phyloP scores from a whole-genome alignment of 768 basidiomycete species.

The Lyophyllum atratum region DNA sequence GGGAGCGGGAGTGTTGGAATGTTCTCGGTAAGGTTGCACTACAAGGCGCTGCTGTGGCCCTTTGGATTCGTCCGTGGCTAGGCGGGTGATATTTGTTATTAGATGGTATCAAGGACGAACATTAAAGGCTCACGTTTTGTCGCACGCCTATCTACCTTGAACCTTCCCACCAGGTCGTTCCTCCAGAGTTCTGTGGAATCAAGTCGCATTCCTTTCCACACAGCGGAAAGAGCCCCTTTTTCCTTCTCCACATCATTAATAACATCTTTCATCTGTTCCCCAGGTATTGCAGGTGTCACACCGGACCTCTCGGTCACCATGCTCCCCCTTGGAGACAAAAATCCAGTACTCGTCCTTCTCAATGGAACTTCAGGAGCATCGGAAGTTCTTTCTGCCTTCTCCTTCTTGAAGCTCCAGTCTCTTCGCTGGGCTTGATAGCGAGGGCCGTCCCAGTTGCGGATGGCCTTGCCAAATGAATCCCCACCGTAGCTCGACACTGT shows the following conservation, averaged over 20 bases:
- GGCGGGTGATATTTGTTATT: background rate
- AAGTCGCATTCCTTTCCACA: slow-evolving; percentile 51
- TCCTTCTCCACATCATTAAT: slow-evolving; percentile 12
- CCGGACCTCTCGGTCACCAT: slow-evolving; percentile 24
- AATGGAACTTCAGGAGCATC: background rate
- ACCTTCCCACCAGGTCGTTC: slow-evolving; percentile 62
- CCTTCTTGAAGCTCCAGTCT: slow-evolving; percentile 63
- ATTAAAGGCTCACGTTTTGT: slow-evolving; percentile 34
- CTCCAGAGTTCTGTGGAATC: slow-evolving; percentile 68
- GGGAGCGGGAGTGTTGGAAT: slow-evolving; percentile 35
- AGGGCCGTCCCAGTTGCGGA: slow-evolving; percentile 44
- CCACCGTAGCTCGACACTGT: slow-evolving; percentile 39
- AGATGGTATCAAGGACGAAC: background rate
- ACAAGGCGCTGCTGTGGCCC: slow-evolving; percentile 70
- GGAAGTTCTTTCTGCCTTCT: slow-evolving; percentile 41
- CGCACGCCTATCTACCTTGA: slow-evolving; percentile 57
- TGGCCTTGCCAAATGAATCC: slow-evolving; percentile 43
- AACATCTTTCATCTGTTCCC: slow-evolving; percentile 16
- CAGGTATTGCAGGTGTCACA: background rate
- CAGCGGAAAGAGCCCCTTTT: slow-evolving; percentile 22
- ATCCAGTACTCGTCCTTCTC: slow-evolving; percentile 24
- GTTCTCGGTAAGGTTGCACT: slow-evolving; percentile 55
- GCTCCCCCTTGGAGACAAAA: slow-evolving; percentile 32
- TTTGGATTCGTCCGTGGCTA: slow-evolving; percentile 54
- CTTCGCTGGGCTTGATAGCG: slow-evolving; percentile 43